Base-by-base conservation (phyloP, 1,284 basidiomycete species). In the Anthracocystis walkeri region DNA sequence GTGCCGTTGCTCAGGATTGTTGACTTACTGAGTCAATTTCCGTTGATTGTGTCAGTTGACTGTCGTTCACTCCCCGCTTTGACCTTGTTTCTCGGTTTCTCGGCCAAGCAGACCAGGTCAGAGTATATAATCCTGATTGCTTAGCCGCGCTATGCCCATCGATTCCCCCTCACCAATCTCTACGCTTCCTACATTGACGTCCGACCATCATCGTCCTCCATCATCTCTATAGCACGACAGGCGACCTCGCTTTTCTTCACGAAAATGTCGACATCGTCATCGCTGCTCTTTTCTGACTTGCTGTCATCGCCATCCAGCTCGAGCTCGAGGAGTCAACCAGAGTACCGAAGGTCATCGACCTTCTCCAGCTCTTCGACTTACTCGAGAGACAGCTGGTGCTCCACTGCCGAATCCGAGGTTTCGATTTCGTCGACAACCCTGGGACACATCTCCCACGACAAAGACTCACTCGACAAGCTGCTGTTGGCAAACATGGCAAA, bases 341-440 rank as follows among this genome's bases (percentile, higher is more conserved):
- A 60, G 3, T 27, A 55, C 52, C 60, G 52, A 29, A 51, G 61
- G 27, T 51, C 53, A 16, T 69, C 61, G 20, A 64, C 45, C 42
- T 69, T 59, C 25, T 69, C 66, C 21, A 55, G 54, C 57, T 33
- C 49, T n/a, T 69, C 66, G 27, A 40, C 44, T 35, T 69, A 69
- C 44, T 60, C 66, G 40, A 46, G 66, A 25, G 61, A 64, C 60
- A 64, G 60, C 57, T 69, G 66, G 66, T 59, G 66, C 66, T 69
- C 66, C 27, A 56, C 41, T 16, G 57, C 48, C 23, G 66, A 57
- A 0, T 69, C 61, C 4, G 61, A 64, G 3, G 23, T 60, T 7
- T 69, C 66, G 27, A 21, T 51, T 18, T 52, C 58, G 4, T 61
- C 65, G 27, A 67, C 65, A 7, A 59, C 41, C 2, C 60, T 59